Conservation (phyloP, 1,139 yeast genomes). For the Magnusiomyces fungicola region DNA sequence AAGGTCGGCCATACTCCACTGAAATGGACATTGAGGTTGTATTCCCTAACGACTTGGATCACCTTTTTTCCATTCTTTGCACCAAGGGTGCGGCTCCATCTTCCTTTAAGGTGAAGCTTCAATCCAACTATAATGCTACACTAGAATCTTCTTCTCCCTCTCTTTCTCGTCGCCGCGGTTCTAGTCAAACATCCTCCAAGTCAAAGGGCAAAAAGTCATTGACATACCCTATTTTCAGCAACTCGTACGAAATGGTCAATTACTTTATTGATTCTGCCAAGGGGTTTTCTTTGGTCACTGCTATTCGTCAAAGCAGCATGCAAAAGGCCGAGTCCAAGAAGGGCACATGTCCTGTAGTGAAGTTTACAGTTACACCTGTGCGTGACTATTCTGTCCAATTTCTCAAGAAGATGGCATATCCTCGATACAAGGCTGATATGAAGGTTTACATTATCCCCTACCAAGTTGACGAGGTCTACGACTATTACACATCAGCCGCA, state of each 20-base stretch:
- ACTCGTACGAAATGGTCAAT: slow-evolving; percentile 12
- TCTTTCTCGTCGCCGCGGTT: not conserved
- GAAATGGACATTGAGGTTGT: slow-evolving; percentile 14
- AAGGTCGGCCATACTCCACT: slow-evolving; percentile 13
- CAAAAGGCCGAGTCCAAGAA: slow-evolving; percentile 9
- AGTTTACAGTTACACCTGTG: slow-evolving; percentile 13
- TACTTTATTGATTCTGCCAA: slow-evolving; percentile 5
- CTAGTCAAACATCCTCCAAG: not conserved
- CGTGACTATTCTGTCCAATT: slow-evolving; percentile 11
- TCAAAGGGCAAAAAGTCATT: not conserved
- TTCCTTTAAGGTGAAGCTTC: slow-evolving; percentile 11
- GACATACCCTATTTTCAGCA: slow-evolving; percentile 6
- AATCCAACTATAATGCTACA: not conserved
- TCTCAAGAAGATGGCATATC: slow-evolving; percentile 15
- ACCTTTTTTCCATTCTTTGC: slow-evolving; percentile 10
- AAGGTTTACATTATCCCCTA: slow-evolving; percentile 12
- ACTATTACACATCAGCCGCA: slow-evolving; percentile 12
- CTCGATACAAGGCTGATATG: slow-evolving; percentile 16
- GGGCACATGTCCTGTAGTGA: slow-evolving; percentile 17
- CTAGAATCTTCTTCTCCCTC: not conserved
- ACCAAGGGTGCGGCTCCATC: slow-evolving; percentile 5
- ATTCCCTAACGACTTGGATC: slow-evolving; percentile 11
- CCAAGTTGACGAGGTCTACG: not conserved
- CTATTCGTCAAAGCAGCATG: slow-evolving; percentile 14
- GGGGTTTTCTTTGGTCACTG: slow-evolving; percentile 11